Evolutionary conservation across 164 flowering plant genomes (phyloP).

Genomic region (Nymphaea thermarum): DNA sequence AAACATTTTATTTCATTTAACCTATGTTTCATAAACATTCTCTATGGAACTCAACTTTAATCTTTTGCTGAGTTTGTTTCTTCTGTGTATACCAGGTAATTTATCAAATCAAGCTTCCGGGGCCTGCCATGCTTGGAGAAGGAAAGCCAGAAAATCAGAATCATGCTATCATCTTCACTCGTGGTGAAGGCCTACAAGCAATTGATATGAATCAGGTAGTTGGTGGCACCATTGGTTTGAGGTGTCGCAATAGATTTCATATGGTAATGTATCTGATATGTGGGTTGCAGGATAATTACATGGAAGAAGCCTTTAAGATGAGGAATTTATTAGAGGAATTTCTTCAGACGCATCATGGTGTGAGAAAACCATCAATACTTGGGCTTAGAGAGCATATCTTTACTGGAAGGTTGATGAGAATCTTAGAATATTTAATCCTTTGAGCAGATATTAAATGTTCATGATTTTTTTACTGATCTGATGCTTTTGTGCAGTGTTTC

Average conservation of each 20-base stretch:
- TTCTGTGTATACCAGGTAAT: slow-evolving; percentile 34
- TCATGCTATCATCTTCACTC: slow-evolving; percentile 94
- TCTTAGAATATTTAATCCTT: not conserved
- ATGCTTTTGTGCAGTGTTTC: slow-evolving; percentile 61
- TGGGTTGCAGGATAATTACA: slow-evolving; percentile 73
- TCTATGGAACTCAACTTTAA: not conserved
- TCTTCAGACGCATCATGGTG: slow-evolving; percentile 74
- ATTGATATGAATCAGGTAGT: slow-evolving; percentile 98
- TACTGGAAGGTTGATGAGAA: slow-evolving; percentile 87
- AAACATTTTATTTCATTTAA: too few relatives aligned
- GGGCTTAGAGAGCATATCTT: slow-evolving; percentile 95
- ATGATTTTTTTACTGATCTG: not conserved
- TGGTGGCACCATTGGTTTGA: too few relatives aligned
- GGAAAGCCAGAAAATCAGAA: slow-evolving; percentile 99
- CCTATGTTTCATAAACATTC: too few relatives aligned
- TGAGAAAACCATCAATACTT: slow-evolving; percentile 75
- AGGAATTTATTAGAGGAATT: slow-evolving; percentile 87
- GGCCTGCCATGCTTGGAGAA: slow-evolving; percentile 88
- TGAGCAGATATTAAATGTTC: not conserved
- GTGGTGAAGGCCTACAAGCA: slow-evolving; percentile 98
- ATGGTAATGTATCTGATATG: too few relatives aligned
- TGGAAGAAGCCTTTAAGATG: slow-evolving; percentile 99
- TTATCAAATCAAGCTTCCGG: slow-evolving; percentile 90
- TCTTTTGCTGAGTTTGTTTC: not conserved
- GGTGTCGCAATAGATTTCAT: too few relatives aligned